phyloP scores from a whole-genome alignment of 306 rosid genomes.

The Dryas drummondii region DNA sequence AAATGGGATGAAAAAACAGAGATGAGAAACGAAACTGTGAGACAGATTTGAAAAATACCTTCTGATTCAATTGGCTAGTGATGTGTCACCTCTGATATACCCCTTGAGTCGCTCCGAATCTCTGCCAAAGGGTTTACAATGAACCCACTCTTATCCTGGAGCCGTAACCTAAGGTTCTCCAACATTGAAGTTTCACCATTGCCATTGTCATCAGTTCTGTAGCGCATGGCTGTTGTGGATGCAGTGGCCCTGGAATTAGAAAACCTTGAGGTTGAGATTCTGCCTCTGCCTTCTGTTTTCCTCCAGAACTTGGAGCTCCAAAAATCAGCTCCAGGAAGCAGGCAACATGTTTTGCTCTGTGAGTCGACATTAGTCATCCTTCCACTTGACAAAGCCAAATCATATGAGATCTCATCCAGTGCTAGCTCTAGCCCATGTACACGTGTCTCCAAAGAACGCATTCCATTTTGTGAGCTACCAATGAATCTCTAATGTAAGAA shows the following conservation, averaged over 20 bases:
- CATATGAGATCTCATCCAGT: constrained; percentile 87
- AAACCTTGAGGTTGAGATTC: constrained; percentile 40
- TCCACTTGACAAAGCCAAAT: constrained; percentile 84
- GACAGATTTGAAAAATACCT: constrained; percentile 30
- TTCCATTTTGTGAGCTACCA: constrained; percentile 89
- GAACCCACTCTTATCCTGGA: constrained; percentile 65
- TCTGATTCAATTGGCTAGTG: constrained; percentile 28
- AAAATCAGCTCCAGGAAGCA: constrained; percentile 77
- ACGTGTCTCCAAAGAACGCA: constrained; percentile 91
- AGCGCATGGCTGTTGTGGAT: constrained; percentile 42
- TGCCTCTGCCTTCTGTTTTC: constrained; percentile 61
- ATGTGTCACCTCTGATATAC: constrained; percentile 22
- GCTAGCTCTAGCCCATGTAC: constrained; percentile 95
- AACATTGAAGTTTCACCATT: constrained; percentile 38
- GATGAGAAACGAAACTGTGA: not conserved
- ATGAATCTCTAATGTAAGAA: constrained; percentile 65
- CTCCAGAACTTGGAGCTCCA: constrained; percentile 84
- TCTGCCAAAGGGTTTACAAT: constrained; percentile 85
- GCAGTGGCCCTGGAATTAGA: constrained; percentile 43
- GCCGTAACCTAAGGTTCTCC: constrained; percentile 48
- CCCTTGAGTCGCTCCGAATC: constrained; percentile 47
- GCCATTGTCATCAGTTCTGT: constrained; percentile 36
- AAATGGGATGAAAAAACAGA: not conserved
- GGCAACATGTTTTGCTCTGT: constrained; percentile 56
- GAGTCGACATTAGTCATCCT: constrained; percentile 55